A percentile compares a stretch with the other conserved stretches of the same genome.
phyloP scores from a whole-genome alignment of 306 rosid genomes.

The Alnus glutinosa region DNA sequence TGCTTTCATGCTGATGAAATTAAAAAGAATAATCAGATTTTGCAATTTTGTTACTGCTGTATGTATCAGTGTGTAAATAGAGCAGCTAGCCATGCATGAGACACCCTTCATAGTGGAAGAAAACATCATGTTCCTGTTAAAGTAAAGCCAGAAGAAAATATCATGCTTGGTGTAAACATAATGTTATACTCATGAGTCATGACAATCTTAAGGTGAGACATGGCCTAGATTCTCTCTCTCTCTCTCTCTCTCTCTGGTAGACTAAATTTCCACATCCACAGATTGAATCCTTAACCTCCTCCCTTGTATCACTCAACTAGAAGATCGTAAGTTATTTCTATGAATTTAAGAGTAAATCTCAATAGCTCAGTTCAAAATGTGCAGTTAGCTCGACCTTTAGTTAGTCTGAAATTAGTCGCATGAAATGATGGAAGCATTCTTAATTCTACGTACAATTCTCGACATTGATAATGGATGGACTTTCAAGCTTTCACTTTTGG shows the following conservation, averaged over 20 bases:
- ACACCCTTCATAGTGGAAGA: background rate
- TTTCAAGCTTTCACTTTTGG: background rate
- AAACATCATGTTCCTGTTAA: background rate
- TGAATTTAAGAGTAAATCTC: background rate
- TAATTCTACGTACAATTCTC: background rate
- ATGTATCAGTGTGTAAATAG: background rate
- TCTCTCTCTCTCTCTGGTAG: too few species aligned
- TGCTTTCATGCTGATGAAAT: conserved; percentile 60
- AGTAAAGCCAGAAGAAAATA: background rate
- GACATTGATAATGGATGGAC: background rate
- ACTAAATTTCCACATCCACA: too few species aligned
- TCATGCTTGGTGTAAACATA: background rate
- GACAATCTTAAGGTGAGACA: background rate
- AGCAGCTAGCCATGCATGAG: conserved; percentile 17
- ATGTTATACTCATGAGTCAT: background rate
- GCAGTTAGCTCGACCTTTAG: background rate
- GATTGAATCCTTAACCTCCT: too few species aligned
- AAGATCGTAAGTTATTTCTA: background rate
- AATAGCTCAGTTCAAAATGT: background rate
- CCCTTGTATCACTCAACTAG: background rate
- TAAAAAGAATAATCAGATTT: conserved; percentile 15
- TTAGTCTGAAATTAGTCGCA: too few species aligned
- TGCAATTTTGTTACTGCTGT: background rate
- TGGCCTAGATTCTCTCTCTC: too few species aligned
- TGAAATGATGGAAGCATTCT: background rate